phyloP scores from a whole-genome alignment of 176 grass and related monocot genomes.

The Triticum urartu region DNA sequence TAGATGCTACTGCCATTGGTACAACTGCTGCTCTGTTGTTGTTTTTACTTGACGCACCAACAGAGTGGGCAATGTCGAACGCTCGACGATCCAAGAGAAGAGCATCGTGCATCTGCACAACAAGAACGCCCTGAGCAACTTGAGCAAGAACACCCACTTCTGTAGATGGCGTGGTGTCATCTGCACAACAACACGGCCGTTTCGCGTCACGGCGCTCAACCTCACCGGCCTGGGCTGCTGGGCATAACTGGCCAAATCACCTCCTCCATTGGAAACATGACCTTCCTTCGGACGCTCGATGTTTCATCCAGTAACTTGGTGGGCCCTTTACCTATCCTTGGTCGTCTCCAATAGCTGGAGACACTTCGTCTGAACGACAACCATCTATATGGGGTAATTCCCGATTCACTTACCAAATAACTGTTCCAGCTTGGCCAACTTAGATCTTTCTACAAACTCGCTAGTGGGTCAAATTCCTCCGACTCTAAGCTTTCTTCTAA shows the following conservation, averaged over 20 bases:
- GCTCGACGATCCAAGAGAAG: neutral
- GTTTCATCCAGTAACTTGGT: too few relatives aligned
- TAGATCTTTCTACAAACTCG: neutral
- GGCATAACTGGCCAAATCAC: neutral
- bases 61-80: neutral
- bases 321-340: neutral
- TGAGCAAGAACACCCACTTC: neutral
- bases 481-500: neutral
- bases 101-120: neutral
- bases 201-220: too few relatives aligned
- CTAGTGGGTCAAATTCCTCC: neutral
- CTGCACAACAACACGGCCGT: neutral
- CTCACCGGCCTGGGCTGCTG: too few relatives aligned
- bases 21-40: neutral
- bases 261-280: conserved; percentile 8
- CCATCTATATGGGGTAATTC: neutral
- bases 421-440: neutral
- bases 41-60: too few relatives aligned
- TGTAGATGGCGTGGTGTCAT: neutral
- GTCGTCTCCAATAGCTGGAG: neutral
- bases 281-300: neutral
- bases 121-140: neutral
- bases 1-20: too few relatives aligned
- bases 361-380: neutral
- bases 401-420: neutral